A percentile compares a stretch with the other conserved stretches of the same genome.
Evolutionary conservation across 306 rosid species (phyloP).

Genomic region (Quercus suber): DNA sequence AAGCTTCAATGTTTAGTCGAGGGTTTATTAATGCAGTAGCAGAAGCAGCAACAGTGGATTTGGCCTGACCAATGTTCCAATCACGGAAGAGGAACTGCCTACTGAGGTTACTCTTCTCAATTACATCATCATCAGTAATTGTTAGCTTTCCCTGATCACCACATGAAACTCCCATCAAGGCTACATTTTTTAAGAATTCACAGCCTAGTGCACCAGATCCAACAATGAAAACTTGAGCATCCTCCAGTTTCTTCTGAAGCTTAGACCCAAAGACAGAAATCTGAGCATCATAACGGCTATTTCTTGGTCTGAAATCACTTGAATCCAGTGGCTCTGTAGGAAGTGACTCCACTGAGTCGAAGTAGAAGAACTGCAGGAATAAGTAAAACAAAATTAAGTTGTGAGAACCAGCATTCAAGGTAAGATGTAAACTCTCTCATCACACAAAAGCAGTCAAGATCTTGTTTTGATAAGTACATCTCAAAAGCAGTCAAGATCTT

Average conservation of each 20-base stretch:
- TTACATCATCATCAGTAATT: constrained; percentile 94
- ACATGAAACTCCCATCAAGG: constrained; percentile 97
- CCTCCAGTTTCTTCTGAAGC: constrained; percentile 90
- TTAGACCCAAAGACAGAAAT: constrained; percentile 93
- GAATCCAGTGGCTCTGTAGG: constrained; percentile 79
- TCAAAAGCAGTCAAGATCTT: not conserved
- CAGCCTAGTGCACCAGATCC: constrained; percentile 99
- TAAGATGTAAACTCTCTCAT: not conserved
- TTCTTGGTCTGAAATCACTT: constrained; percentile 68
- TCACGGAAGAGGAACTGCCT: constrained; percentile 98
- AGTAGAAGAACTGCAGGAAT: constrained; percentile 79
- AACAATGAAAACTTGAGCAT: constrained; percentile 73
- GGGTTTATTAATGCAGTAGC: constrained; percentile 72
- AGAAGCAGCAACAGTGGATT: constrained; percentile 90
- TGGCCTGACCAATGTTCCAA: constrained; percentile 98
- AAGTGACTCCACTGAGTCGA: constrained; percentile 92
- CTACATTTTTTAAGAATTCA: constrained; percentile 85
- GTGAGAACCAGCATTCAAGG: constrained; percentile 15
- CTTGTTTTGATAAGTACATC: not conserved
- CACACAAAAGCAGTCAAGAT: not conserved
- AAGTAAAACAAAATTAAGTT: constrained; percentile 21
- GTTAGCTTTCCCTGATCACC: constrained; percentile 71
- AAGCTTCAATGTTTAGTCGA: constrained; percentile 54
- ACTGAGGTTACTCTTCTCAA: constrained; percentile 96
- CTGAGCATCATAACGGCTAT: constrained; percentile 94